Conservation (phyloP, 345 rosid genomes). For the Zanthoxylum bungeanum region DNA sequence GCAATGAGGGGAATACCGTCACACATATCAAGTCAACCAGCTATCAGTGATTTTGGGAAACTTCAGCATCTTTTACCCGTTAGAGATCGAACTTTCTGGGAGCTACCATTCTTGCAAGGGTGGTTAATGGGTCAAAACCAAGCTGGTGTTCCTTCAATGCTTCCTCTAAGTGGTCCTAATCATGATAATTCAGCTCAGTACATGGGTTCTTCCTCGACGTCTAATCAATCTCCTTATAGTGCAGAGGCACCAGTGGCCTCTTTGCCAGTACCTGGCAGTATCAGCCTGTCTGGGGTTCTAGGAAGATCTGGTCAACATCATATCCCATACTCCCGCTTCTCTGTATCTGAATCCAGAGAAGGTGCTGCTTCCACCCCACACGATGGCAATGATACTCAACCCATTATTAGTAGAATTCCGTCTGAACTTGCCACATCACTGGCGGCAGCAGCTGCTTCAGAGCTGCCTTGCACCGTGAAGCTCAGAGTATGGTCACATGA, state of each 20-base stretch:
- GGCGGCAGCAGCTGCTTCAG: slow-evolving; percentile 83
- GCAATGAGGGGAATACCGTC: slow-evolving; percentile 21
- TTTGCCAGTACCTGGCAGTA: slow-evolving; percentile 47
- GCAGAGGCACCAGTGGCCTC: slow-evolving; percentile 52
- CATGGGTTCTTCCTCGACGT: slow-evolving; percentile 33
- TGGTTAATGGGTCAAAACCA: slow-evolving; percentile 79
- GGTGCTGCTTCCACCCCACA: slow-evolving; percentile 27
- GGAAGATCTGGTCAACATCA: slow-evolving; percentile 44
- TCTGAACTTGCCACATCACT: slow-evolving; percentile 76
- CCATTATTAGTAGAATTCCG: slow-evolving; percentile 57
- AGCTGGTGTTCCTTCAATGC: slow-evolving; percentile 43
- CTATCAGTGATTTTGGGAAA: slow-evolving; percentile 42
- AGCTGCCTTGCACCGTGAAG: slow-evolving; percentile 94
- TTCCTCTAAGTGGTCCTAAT: slow-evolving; percentile 37
- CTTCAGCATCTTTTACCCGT: slow-evolving; percentile 47
- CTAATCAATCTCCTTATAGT: slow-evolving; percentile 34
- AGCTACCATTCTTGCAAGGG: slow-evolving; percentile 70
- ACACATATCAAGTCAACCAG: slow-evolving; percentile 22
- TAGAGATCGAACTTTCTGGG: slow-evolving; percentile 63
- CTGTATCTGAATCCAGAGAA: slow-evolving; percentile 46
- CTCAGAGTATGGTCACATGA: slow-evolving; percentile 88
- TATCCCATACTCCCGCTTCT: slow-evolving; percentile 36
- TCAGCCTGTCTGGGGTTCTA: slow-evolving; percentile 42
- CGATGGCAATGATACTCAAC: slow-evolving; percentile 44
- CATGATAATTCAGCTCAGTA: slow-evolving; percentile 33